phyloP scores from a whole-genome alignment of 1,284 basidiomycete species.

The Fomitiporia mediterranea region DNA sequence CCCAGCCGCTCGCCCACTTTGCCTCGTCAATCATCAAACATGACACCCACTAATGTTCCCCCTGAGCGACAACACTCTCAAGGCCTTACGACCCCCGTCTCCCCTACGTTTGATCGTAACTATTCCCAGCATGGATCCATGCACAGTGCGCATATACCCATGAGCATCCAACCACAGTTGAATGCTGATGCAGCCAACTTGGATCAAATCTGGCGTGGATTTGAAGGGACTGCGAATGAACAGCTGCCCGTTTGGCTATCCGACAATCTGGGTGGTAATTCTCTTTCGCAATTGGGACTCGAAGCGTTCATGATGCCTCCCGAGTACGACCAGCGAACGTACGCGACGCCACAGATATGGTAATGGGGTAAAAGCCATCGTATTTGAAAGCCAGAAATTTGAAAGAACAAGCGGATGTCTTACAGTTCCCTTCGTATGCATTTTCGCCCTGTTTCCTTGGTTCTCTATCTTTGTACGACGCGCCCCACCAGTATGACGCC shows the following conservation, averaged over 20 bases:
- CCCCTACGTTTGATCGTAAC: constrained; percentile 34
- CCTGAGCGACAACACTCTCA: constrained; percentile 35
- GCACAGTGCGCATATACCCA: constrained; percentile 31
- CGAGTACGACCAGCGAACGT: constrained; percentile 55
- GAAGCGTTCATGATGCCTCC: constrained; percentile 75
- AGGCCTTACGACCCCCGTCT: constrained; percentile 28
- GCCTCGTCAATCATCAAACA: constrained; percentile 31
- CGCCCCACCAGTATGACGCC: not conserved
- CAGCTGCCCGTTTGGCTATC: constrained; percentile 79
- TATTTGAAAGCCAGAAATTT: not conserved
- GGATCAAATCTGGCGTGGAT: constrained; percentile 71
- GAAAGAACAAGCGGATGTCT: not conserved
- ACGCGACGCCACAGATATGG: constrained; percentile 64
- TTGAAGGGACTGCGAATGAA: constrained; percentile 63
- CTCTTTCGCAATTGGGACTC: constrained; percentile 74
- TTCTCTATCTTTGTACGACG: not conserved
- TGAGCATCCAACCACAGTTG: constrained; percentile 29
- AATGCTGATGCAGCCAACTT: constrained; percentile 46
- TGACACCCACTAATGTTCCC: constrained; percentile 11
- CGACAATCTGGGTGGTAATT: constrained; percentile 68
- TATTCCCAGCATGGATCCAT: constrained; percentile 45
- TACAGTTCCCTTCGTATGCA: constrained; percentile 3
- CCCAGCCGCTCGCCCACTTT: constrained; percentile 56
- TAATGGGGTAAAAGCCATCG: constrained; percentile 27
- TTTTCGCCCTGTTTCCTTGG: not conserved